These are phyloP conservation scores for Chlamydomonas asymmetrica DNA, from an alignment of 139 green algal genomes.

Conservation along the genomic window DNA sequence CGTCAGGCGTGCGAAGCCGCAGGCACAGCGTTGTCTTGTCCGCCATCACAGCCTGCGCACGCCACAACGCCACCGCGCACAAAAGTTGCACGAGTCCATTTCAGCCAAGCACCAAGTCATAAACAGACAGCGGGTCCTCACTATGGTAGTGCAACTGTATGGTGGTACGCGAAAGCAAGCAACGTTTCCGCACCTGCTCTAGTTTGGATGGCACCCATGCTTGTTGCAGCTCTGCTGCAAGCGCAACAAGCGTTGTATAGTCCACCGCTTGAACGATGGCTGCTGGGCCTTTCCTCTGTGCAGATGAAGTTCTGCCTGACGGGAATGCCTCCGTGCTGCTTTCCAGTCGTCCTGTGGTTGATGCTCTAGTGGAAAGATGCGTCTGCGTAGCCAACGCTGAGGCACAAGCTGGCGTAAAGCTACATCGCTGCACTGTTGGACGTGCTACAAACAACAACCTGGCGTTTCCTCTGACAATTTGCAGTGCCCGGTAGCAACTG, in stretches of 20 bases:
- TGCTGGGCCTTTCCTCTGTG: too few species aligned
- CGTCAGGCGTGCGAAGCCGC: conserved; percentile 42
- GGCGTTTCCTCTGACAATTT: too few species aligned
- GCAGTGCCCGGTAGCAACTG: too few species aligned
- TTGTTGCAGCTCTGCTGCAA: conserved; percentile 29
- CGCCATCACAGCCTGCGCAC: conserved; percentile 60
- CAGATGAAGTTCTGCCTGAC: too few species aligned
- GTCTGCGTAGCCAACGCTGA: too few species aligned
- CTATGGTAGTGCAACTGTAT: neutral
- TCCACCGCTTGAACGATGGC: conserved; percentile 59
- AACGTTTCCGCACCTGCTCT: conserved; percentile 47
- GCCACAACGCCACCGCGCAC: neutral
- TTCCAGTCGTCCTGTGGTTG: too few species aligned
- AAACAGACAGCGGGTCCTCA: neutral
- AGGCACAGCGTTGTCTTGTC: conserved; percentile 59
- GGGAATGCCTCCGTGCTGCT: too few species aligned
- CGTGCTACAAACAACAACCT: too few species aligned
- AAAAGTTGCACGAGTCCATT: neutral
- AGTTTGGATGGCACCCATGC: conserved; percentile 69
- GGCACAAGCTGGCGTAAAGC: too few species aligned
- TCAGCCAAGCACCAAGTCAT: too few species aligned
- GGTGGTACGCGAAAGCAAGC: neutral
- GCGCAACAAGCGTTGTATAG: conserved; percentile 64
- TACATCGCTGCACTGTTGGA: too few species aligned
- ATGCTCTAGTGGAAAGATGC: too few species aligned